phyloP scores from a whole-genome alignment of 768 basidiomycete genomes.

The Gymnopilus dilepis region DNA sequence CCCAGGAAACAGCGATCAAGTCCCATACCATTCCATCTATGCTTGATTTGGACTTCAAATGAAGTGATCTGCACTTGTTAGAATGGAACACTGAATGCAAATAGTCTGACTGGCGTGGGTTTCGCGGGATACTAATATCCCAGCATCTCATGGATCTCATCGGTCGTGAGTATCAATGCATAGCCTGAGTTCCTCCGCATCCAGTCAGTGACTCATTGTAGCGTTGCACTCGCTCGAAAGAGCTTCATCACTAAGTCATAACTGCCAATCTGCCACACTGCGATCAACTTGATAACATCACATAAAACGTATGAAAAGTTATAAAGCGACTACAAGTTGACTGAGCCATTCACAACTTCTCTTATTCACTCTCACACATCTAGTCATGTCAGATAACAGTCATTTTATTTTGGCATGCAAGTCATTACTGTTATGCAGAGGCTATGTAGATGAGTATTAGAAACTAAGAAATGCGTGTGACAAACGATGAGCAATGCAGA shows the following conservation, averaged over 20 bases:
- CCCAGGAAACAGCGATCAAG: no score
- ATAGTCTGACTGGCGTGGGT: background rate
- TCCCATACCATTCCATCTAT: no score
- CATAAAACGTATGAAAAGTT: no score
- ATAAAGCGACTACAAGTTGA: no score
- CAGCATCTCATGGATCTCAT: background rate
- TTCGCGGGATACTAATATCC: background rate
- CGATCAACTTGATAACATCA: no score
- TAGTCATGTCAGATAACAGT: background rate
- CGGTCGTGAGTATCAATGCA: background rate
- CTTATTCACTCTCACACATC: background rate
- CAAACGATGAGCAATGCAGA: slow-evolving; percentile 31
- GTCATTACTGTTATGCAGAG: slow-evolving; percentile 16
- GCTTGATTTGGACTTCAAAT: background rate
- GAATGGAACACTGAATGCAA: background rate
- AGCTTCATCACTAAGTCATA: background rate
- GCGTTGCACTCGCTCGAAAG: background rate
- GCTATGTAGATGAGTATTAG: slow-evolving; percentile 22
- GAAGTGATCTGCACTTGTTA: background rate
- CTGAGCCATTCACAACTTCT: background rate
- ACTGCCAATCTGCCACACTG: no score
- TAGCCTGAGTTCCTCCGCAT: background rate
- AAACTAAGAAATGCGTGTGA: slow-evolving; percentile 23
- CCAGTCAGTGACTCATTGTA: slow-evolving; percentile 3
- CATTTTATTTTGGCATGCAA: slow-evolving; percentile 22